Percentiles rank a stretch among this genome's conserved stretches.
These are phyloP conservation scores for Auxenochlorella pyrenoidosa DNA, from an alignment of 139 green algal genomes.

Conservation along the genomic window DNA sequence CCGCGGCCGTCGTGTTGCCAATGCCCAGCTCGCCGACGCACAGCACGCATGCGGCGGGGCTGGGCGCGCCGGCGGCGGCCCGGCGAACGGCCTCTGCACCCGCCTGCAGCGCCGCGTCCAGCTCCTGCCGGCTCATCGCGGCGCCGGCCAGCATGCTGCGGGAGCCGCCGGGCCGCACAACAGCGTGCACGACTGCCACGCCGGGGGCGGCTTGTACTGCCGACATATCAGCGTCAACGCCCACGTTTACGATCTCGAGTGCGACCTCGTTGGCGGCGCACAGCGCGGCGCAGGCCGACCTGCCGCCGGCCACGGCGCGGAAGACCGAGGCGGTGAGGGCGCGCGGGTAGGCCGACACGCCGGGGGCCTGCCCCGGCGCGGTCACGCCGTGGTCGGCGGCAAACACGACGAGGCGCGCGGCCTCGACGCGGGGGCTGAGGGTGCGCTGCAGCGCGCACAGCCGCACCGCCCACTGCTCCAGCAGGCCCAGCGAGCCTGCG, in stretches of 20 bases:
- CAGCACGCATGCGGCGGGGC: neutral
- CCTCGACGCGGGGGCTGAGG: constrained; percentile 25
- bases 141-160: constrained; percentile 45
- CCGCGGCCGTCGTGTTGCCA: constrained; percentile 63
- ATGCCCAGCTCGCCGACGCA: constrained; percentile 57
- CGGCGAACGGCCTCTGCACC: neutral
- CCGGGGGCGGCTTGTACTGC: neutral
- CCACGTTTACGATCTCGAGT: constrained; percentile 53
- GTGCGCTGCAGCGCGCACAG: constrained; percentile 48
- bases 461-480: constrained; percentile 53
- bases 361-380: constrained; percentile 9
- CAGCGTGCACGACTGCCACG: constrained; percentile 17
- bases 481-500: constrained; percentile 38
- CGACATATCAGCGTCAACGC: constrained; percentile 37
- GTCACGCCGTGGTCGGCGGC: constrained; percentile 61
- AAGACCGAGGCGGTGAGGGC: constrained; percentile 51
- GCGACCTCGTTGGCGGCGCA: constrained; percentile 15
- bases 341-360: constrained; percentile 53
- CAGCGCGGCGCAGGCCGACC: constrained; percentile 52
- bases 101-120: neutral
- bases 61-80: neutral
- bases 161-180: constrained; percentile 8
- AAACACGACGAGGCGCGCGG: constrained; percentile 52
- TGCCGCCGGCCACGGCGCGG: constrained; percentile 36
- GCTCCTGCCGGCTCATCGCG: constrained; percentile 37